A percentile compares a stretch with the other conserved stretches of the same genome.
Conservation (phyloP, 2,329 filamentous ascomycete genomes). For the Scleromitrula shiraiana region DNA sequence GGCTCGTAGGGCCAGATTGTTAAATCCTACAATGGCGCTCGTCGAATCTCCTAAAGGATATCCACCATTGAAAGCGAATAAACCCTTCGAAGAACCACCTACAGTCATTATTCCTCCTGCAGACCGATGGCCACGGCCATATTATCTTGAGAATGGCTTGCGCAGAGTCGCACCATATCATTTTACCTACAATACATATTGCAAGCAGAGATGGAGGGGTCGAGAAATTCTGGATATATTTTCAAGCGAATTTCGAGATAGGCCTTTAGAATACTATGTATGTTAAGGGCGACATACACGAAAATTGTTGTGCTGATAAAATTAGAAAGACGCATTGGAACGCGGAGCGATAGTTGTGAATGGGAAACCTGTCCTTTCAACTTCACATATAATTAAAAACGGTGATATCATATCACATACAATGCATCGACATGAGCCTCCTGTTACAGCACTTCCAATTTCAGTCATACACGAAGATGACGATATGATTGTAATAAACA, state of each 20-base stretch:
- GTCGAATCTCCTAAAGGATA: conserved; percentile 22
- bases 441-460: conserved; percentile 74
- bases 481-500: conserved; percentile 92
- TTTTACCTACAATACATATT: conserved; percentile 90
- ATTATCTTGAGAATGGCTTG: conserved; percentile 75
- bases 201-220: conserved; percentile 88
- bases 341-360: conserved; percentile 74
- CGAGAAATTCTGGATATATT: conserved; percentile 80
- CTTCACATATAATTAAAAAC: conserved; percentile 69
- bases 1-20: conserved; percentile 37
- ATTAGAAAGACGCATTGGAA: conserved; percentile 65
- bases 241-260: conserved; percentile 82
- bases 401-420: conserved; percentile 90
- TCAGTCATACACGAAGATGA: conserved; percentile 84
- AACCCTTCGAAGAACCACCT: conserved; percentile 36
- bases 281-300: conserved; percentile 22
- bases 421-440: conserved; percentile 90
- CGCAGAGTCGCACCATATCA: conserved; percentile 81
- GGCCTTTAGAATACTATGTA: conserved; percentile 80
- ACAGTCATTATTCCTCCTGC: conserved; percentile 43
- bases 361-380: conserved; percentile 56
- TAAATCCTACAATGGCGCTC: conserved; percentile 38
- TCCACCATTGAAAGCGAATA: conserved; percentile 29
- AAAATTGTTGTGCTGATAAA: conserved; percentile 19
- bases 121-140: conserved; percentile 56